Conservation (phyloP, 2,329 filamentous ascomycete species). For the Exutisphaerella laricina region DNA sequence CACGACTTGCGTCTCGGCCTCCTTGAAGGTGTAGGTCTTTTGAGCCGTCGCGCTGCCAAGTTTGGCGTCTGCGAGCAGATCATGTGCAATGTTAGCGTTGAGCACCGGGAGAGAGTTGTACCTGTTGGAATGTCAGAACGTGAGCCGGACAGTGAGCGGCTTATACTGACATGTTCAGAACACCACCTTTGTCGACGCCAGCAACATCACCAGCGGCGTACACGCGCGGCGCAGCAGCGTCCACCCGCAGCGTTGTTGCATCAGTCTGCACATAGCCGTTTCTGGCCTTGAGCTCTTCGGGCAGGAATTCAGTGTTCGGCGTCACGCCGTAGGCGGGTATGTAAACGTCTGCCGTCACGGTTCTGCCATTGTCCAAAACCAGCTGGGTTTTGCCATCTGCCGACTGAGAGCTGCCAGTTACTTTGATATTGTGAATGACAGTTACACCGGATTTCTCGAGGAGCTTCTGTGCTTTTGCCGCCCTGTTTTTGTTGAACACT, state of each 20-base stretch:
- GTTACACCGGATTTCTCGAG: constrained; percentile 45
- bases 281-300: constrained; percentile 39
- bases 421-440: constrained; percentile 28
- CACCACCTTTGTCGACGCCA: constrained; percentile 38
- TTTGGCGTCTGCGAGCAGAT: constrained; percentile 36
- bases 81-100: constrained; percentile 43
- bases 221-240: constrained; percentile 40
- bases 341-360: constrained; percentile 47
- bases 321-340: constrained; percentile 48
- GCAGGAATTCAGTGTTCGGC: constrained; percentile 51
- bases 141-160: too few species aligned
- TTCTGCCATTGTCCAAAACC: constrained; percentile 43
- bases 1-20: constrained; percentile 31
- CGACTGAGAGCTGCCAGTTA: constrained; percentile 22
- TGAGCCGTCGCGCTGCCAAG: constrained; percentile 22
- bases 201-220: constrained; percentile 47
- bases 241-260: constrained; percentile 41
- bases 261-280: constrained; percentile 48
- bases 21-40: constrained; percentile 26
- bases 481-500: constrained; percentile 37
- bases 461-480: constrained; percentile 40
- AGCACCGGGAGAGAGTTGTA: constrained; percentile 37
- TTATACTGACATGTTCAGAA: constrained; percentile 35
- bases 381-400: constrained; percentile 41
- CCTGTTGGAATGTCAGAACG: neutral